Percentiles rank a stretch among this genome's conserved stretches.
Evolutionary conservation across 768 basidiomycete species (phyloP).

Genomic region (Lentinula sp.): DNA sequence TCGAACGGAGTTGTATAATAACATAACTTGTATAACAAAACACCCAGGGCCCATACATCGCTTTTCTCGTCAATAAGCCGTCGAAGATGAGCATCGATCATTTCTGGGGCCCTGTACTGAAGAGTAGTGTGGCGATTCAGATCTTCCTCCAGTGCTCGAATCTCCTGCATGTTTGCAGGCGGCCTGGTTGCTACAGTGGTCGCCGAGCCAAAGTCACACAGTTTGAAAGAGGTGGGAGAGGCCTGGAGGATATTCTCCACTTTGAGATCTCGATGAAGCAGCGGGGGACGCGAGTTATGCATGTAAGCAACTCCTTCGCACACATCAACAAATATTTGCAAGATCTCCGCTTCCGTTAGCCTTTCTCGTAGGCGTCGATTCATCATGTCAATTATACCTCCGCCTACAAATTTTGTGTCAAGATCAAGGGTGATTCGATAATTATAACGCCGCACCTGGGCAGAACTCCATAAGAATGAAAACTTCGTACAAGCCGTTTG

Average conservation of each 20-base stretch:
- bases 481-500: slow-evolving; percentile 86
- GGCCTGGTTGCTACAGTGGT: slow-evolving; percentile 63
- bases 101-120: slow-evolving; percentile 98
- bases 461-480: slow-evolving; percentile 99
- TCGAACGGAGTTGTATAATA: slow-evolving; percentile 99
- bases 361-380: slow-evolving; percentile 93
- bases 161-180: slow-evolving; percentile 76
- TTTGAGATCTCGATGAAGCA: slow-evolving; percentile 96
- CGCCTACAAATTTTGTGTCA: slow-evolving; percentile 44
- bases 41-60: slow-evolving; percentile 97
- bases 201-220: slow-evolving; percentile 97
- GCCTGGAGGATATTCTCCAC: slow-evolving; percentile 98
- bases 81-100: slow-evolving; percentile 87
- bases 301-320: slow-evolving; percentile 96
- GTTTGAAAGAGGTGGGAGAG: slow-evolving; percentile 77
- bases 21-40: slow-evolving; percentile 95
- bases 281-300: slow-evolving; percentile 87
- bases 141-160: slow-evolving; percentile 83
- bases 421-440: background rate
- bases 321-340: slow-evolving; percentile 96
- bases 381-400: slow-evolving; percentile 99
- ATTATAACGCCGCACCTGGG: slow-evolving; percentile 49
- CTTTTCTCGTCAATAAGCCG: slow-evolving; percentile 89
- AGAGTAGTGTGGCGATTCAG: slow-evolving; percentile 93
- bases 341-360: slow-evolving; percentile 90